These are phyloP conservation scores for Myxozyma sirexii DNA, from an alignment of 805 yeast species.

Conservation along the genomic window DNA sequence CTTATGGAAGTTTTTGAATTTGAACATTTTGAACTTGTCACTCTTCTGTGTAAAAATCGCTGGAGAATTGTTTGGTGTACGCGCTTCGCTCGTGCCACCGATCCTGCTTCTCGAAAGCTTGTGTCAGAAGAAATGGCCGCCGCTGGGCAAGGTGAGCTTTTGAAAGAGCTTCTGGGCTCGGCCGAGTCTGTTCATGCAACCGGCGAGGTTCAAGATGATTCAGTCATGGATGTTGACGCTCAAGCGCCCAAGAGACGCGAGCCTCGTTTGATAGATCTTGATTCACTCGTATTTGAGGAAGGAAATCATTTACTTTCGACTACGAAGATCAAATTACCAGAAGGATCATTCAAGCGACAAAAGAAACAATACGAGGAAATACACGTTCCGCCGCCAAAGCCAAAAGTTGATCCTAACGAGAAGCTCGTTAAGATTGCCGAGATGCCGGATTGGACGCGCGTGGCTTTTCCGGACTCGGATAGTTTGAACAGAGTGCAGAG, in stretches of 20 bases:
- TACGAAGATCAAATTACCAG: conserved; percentile 72
- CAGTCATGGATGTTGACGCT: conserved; percentile 10
- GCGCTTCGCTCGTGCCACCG: conserved; percentile 46
- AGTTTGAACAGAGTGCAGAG: conserved; percentile 83
- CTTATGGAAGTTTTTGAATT: conserved; percentile 55
- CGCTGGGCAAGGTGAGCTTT: conserved; percentile 47
- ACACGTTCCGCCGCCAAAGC: conserved; percentile 84
- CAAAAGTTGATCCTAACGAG: conserved; percentile 44
- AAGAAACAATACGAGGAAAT: conserved; percentile 82
- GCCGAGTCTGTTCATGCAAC: conserved; percentile 29
- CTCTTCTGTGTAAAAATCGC: conserved; percentile 54
- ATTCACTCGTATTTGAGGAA: conserved; percentile 65
- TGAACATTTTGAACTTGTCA: conserved; percentile 55
- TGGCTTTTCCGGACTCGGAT: conserved; percentile 70
- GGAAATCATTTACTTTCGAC: conserved; percentile 70
- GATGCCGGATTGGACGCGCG: conserved; percentile 81
- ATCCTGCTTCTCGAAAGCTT: conserved; percentile 44
- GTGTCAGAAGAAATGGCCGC: conserved; percentile 51
- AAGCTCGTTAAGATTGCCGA: conserved; percentile 58
- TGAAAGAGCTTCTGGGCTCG: conserved; percentile 48
- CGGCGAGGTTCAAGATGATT: conserved; percentile 38
- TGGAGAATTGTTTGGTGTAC: conserved; percentile 58
- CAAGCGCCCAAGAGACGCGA: conserved; percentile 13
- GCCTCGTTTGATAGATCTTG: conserved; percentile 64
- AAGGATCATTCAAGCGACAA: conserved; percentile 77